Evolutionary conservation across 441 rosid species (phyloP).

Genomic region (Sinapis alba): DNA sequence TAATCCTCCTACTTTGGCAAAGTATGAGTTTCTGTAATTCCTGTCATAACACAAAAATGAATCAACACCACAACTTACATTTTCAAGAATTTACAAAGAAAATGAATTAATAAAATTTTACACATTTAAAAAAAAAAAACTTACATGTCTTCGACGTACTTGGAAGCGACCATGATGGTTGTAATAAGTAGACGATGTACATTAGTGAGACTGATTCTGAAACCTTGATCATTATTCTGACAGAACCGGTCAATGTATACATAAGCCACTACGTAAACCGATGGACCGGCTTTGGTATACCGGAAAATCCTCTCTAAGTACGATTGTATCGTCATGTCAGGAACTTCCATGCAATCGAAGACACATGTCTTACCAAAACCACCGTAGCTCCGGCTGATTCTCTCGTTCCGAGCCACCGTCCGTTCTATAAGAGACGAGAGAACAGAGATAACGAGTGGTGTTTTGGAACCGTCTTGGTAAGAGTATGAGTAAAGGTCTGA

Average conservation of each 20-base stretch:
- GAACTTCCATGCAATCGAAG: slow-evolving; percentile 72
- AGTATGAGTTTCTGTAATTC: slow-evolving; percentile 82
- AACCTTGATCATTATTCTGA: slow-evolving; percentile 73
- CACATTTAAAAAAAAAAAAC: slow-evolving; percentile 36
- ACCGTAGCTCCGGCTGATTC: slow-evolving; percentile 58
- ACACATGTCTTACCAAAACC: slow-evolving; percentile 50
- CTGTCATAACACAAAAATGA: slow-evolving; percentile 41
- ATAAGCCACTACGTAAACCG: slow-evolving; percentile 86
- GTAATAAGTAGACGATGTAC: slow-evolving; percentile 84
- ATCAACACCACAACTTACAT: neutral
- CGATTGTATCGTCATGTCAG: slow-evolving; percentile 82
- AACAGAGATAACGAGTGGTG: slow-evolving; percentile 82
- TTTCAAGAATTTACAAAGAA: neutral
- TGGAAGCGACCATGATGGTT: slow-evolving; percentile 88
- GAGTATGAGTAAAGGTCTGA: slow-evolving; percentile 76
- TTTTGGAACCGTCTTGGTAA: slow-evolving; percentile 58
- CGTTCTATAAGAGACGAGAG: slow-evolving; percentile 83
- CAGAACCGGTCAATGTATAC: slow-evolving; percentile 87
- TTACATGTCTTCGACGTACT: slow-evolving; percentile 90
- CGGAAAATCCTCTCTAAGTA: slow-evolving; percentile 84
- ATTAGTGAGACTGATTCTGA: slow-evolving; percentile 61
- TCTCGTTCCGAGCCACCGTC: slow-evolving; percentile 64
- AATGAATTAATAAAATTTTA: neutral
- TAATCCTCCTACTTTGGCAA: slow-evolving; percentile 86
- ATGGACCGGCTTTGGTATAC: slow-evolving; percentile 80